A percentile compares a stretch with the other conserved stretches of the same genome.
phyloP scores from a whole-genome alignment of 805 yeast genomes.

The Kuraishia hungarica region DNA sequence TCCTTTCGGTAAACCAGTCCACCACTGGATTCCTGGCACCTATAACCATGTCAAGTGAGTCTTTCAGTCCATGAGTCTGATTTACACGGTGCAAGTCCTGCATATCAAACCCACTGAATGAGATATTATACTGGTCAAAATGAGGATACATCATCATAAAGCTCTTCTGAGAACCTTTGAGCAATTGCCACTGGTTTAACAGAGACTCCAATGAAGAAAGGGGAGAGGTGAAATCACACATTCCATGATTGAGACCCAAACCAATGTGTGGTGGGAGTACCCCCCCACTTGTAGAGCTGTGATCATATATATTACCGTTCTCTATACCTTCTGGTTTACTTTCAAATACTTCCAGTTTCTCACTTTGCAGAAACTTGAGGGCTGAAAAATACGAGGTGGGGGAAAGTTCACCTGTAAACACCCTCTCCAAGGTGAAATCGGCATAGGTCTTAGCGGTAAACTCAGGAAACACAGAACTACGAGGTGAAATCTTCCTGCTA shows the following conservation, averaged over 20 bases:
- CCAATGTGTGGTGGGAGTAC: slow-evolving; percentile 10
- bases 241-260: slow-evolving; percentile 16
- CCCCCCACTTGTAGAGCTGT: not conserved
- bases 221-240: slow-evolving; percentile 19
- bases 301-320: not conserved
- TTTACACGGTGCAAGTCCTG: not conserved
- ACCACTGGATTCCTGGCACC: not conserved
- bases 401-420: slow-evolving; percentile 1
- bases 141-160: not conserved
- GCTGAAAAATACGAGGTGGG: slow-evolving; percentile 1
- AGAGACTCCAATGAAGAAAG: slow-evolving; percentile 17
- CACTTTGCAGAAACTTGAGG: slow-evolving; percentile 2
- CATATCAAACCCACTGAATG: not conserved
- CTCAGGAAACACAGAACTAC: not conserved
- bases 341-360: slow-evolving; percentile 1
- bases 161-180: not conserved
- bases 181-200: slow-evolving; percentile 20
- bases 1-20: not conserved
- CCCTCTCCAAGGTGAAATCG: slow-evolving; percentile 2
- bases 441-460: slow-evolving; percentile 2
- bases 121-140: not conserved
- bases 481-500: not conserved
- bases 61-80: not conserved
- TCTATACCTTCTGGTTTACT: not conserved
- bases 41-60: not conserved